Percentiles rank a stretch among this genome's conserved stretches.
phyloP scores from a whole-genome alignment of 495 filamentous ascomycete species.

The Bathelium albidoporum region DNA sequence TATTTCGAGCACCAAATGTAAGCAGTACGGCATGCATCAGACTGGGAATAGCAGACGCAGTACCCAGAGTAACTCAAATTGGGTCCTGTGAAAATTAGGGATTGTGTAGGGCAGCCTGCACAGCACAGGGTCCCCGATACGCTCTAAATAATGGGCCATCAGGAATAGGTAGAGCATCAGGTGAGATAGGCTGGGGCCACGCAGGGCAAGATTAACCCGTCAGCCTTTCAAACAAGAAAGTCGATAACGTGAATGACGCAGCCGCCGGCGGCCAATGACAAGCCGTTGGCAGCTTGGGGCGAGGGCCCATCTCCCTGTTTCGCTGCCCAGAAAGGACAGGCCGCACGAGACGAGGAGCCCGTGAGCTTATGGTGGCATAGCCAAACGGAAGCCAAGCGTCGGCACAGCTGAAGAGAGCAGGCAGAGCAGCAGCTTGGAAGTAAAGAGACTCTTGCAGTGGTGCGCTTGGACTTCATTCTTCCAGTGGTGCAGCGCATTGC shows the following conservation, averaged over 20 bases:
- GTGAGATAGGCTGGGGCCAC: background rate
- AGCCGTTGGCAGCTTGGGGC: background rate
- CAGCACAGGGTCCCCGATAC: background rate
- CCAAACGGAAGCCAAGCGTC: background rate
- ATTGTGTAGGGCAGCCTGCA: slow-evolving; percentile 1
- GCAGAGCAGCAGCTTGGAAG: background rate
- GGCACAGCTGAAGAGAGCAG: slow-evolving; percentile 1
- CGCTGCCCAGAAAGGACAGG: background rate
- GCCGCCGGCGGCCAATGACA: background rate
- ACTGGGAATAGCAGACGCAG: background rate
- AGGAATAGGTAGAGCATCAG: background rate
- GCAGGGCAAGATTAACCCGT: background rate
- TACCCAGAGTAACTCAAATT: background rate
- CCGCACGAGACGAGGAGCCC: background rate
- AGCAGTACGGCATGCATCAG: slow-evolving; percentile 1
- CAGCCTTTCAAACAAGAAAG: background rate
- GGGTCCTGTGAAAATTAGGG: background rate
- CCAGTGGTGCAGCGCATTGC: background rate
- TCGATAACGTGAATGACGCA: background rate
- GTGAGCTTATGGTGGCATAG: slow-evolving; percentile 1
- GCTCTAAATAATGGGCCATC: slow-evolving; percentile 3
- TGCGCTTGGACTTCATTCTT: background rate
- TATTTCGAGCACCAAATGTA: slow-evolving; percentile 2
- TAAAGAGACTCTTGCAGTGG: background rate
- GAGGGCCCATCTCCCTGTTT: background rate